phyloP scores from a whole-genome alignment of 2,329 filamentous ascomycete species.

The Didymella pinodella region DNA sequence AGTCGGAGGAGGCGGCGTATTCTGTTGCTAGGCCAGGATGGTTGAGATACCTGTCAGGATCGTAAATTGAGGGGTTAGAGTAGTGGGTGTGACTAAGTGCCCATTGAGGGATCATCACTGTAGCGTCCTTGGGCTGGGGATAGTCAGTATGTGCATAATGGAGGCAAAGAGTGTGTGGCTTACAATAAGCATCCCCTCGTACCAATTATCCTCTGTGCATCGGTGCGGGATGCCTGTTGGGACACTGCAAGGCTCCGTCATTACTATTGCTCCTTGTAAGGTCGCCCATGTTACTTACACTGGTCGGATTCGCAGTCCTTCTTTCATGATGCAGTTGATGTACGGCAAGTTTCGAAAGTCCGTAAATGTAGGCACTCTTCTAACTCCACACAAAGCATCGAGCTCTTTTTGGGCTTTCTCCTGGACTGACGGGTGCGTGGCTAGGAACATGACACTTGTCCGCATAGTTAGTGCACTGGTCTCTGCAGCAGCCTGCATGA shows the following conservation, averaged over 20 bases:
- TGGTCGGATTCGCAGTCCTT: conserved; percentile 35
- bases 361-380: conserved; percentile 30
- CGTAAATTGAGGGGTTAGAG: conserved; percentile 40
- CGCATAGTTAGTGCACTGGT: conserved; percentile 28
- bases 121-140: conserved; percentile 33
- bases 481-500: conserved; percentile 36
- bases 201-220: conserved; percentile 38
- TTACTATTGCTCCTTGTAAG: neutral
- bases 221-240: conserved; percentile 36
- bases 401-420: conserved; percentile 32
- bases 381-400: conserved; percentile 27
- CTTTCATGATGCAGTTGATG: conserved; percentile 44
- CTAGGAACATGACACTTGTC: conserved; percentile 36
- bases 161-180: neutral
- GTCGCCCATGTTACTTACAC: conserved; percentile 30
- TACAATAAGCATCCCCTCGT: conserved; percentile 40
- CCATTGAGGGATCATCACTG: conserved; percentile 42
- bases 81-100: conserved; percentile 31
- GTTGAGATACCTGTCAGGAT: conserved; percentile 49
- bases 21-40: conserved; percentile 46
- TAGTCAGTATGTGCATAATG: neutral
- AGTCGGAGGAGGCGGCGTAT: conserved; percentile 47
- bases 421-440: conserved; percentile 34
- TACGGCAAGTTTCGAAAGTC: conserved; percentile 42
- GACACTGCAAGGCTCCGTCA: conserved; percentile 25